phyloP scores from a whole-genome alignment of 1,284 basidiomycete genomes.

The Ceratobasidium sp. region DNA sequence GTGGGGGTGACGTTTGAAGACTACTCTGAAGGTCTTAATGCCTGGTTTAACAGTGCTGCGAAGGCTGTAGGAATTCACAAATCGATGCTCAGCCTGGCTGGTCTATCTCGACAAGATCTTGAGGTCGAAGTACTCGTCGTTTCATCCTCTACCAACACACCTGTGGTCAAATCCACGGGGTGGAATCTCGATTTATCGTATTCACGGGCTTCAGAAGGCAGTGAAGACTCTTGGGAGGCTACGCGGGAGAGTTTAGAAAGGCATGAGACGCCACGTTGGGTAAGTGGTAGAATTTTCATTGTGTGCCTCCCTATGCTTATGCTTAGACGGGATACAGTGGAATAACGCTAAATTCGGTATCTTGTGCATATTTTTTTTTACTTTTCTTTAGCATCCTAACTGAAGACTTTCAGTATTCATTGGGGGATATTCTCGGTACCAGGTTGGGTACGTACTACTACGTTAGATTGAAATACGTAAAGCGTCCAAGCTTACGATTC shows the following conservation, averaged over 20 bases:
- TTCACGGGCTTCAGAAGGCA: background rate
- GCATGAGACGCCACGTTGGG: slow-evolving; percentile 69
- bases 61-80: background rate
- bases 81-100: background rate
- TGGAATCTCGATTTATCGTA: slow-evolving; percentile 27
- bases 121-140: slow-evolving; percentile 14
- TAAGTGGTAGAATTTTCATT: slow-evolving; percentile 52
- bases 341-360: slow-evolving; percentile 70
- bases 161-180: slow-evolving; percentile 21
- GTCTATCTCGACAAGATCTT: too few relatives aligned
- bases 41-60: background rate
- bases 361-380: slow-evolving; percentile 62
- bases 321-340: too few relatives aligned
- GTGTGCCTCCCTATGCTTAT: slow-evolving; percentile 9
- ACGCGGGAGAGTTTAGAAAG: slow-evolving; percentile 57
- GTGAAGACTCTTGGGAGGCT: slow-evolving; percentile 54
- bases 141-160: background rate
- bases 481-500: too few relatives aligned
- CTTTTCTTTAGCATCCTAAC: slow-evolving; percentile 5
- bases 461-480: background rate
- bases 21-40: background rate
- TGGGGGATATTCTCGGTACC: slow-evolving; percentile 70
- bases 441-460: slow-evolving; percentile 47
- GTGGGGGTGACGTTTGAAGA: slow-evolving; percentile 47
- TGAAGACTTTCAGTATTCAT: slow-evolving; percentile 62